These are phyloP conservation scores for Parasitella parasitica DNA, from an alignment of 371 early-diverging fungal species.

Conservation along the genomic window DNA sequence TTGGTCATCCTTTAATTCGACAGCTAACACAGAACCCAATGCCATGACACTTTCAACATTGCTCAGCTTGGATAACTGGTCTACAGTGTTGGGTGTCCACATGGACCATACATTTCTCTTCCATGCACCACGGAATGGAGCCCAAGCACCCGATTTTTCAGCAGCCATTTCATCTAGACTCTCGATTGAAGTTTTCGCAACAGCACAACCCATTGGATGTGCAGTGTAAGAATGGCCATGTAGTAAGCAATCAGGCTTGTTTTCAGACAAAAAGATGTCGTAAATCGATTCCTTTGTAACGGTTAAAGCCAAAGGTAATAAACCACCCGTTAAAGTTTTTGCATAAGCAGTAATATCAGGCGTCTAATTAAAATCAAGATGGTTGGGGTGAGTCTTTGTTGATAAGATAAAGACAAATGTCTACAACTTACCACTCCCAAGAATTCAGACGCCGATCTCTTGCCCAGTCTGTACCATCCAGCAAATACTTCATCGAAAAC, in stretches of 20 bases:
- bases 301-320: slow-evolving; percentile 73
- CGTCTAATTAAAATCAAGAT: slow-evolving; percentile 28
- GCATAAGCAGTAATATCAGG: slow-evolving; percentile 84
- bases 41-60: slow-evolving; percentile 72
- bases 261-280: slow-evolving; percentile 62
- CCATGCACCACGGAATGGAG: slow-evolving; percentile 46
- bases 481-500: slow-evolving; percentile 87
- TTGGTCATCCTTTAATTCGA: slow-evolving; percentile 62
- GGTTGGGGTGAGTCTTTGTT: slow-evolving; percentile 7
- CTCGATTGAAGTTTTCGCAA: slow-evolving; percentile 64
- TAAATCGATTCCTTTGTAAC: slow-evolving; percentile 69
- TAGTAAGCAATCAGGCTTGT: slow-evolving; percentile 71
- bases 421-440: slow-evolving; percentile 66
- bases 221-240: slow-evolving; percentile 88
- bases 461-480: slow-evolving; percentile 78
- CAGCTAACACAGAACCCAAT: slow-evolving; percentile 72
- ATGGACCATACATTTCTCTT: slow-evolving; percentile 51
- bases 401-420: neutral
- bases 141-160: slow-evolving; percentile 21
- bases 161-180: slow-evolving; percentile 48
- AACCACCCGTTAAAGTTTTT: slow-evolving; percentile 79
- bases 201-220: slow-evolving; percentile 82
- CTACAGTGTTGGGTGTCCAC: slow-evolving; percentile 54
- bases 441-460: slow-evolving; percentile 62
- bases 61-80: slow-evolving; percentile 52